Base-by-base conservation (phyloP, 495 filamentous ascomycete species). In the Jackrogersella minutella region DNA sequence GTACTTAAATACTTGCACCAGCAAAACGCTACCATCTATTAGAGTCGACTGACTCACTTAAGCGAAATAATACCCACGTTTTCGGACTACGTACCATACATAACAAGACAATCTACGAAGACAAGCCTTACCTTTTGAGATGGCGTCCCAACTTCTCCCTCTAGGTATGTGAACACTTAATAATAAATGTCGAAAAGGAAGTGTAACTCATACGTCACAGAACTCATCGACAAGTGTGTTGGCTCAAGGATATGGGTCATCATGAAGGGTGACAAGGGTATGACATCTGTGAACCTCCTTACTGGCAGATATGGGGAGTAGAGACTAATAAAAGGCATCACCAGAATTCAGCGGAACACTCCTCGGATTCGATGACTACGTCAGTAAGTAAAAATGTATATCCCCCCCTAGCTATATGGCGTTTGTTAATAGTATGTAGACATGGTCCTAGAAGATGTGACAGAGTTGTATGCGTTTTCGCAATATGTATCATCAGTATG, bases 211-310 rank as follows among this genome's bases (percentile, higher is more conserved):
- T 28, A 26, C n/a, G 8, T 2, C 17, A 54, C 67, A 97, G 95
- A 99, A 78, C 85, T 99, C 72, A 97, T 99, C 79, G 95, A 99
- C 80, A 97, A 97, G 78, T 98, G 96, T 78, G 92, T 98, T 58
- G 95, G 96, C 34, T 97, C 94, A 17, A 89, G 88, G 69, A 97
- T 99, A 77, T 98, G 95, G 95, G 93, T 99, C 58, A 86, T 99
- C 77, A 98, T 98, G 95, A 97, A 98, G 80, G 92, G 93, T 63
- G 95, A 97, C 77, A 97, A 97, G 82, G 95, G 95, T 90, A 75
- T 66, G 59, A 36, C 21, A 36, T 40, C 39, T 21, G 30, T 52
- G 13, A 14, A 19, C 47, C 28, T 16, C 31, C 13, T 6, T 46
- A n/a, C 9, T 46, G 19, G 19, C 10, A 46, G 22, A 24, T 13